Evolutionary conservation across 2,329 filamentous ascomycete genomes (phyloP), one percentile per base, ranked within the genome.

Genomic region (Pseudocercospora fijiensis): DNA sequence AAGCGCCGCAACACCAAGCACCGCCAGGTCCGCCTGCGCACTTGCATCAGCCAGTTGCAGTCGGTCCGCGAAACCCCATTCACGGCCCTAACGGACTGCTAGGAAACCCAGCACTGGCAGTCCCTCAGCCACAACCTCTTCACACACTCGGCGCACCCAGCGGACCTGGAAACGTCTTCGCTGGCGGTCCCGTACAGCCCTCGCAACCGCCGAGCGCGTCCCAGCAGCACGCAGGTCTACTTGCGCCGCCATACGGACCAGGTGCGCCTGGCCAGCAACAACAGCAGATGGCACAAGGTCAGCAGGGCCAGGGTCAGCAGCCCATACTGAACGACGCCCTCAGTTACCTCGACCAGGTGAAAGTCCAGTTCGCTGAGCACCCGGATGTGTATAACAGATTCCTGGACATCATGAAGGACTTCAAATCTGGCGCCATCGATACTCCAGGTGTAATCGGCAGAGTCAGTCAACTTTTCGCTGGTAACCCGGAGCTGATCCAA

Each of bases 391-490:
- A 99, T 74, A 98, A 98, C 74, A 85, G 91, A 41, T 98, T 99
- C 72, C 81, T 99, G 52, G 95, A 99, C 72, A 99, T 99, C 56
- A 99, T 99, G 95, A 99, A 99, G 75, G 95, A 99, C 72, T 99
- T 99, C 77, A 99, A 99, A 79, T 96, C 92, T 72, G 94, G 96
- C 79, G 92, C 93, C 3, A 99, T 99, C 72, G 95, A 99, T 76
- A 99, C 95, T 0, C 95, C 95, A 0, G 95, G 95, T 1, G 95
- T 99, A 2, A 99, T 99, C 70, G 96, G 96, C 73, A 88, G 95
- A 56, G 95, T 99, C 27, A 98, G 95, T 1, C 92, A 92, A 58
- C 86, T 99, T 1, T 99, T 99, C 75, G 93, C 94, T 22, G 95
- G 95, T 2, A 94, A 99, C 73, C 95, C 95, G 2, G 95, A 76